Percentiles rank a stretch among this genome's conserved stretches.
These are phyloP conservation scores for Malassezia equina DNA, from an alignment of 1,284 basidiomycete species.

Conservation along the genomic window DNA sequence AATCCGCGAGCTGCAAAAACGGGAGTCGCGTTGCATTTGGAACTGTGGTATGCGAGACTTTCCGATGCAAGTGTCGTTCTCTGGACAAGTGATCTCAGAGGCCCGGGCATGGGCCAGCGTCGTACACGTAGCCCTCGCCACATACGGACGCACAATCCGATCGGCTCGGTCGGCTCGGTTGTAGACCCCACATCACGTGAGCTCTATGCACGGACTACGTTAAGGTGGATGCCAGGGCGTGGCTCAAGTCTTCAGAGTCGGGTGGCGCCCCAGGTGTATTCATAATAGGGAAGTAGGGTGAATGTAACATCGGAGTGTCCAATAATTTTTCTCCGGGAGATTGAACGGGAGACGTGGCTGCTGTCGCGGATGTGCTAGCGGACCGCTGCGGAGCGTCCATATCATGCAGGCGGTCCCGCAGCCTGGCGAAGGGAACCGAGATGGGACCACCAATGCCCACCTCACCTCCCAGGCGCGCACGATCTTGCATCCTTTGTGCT, in stretches of 20 bases:
- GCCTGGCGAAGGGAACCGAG: background rate
- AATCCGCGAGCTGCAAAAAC: background rate
- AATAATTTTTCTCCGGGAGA: background rate
- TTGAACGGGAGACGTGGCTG: background rate
- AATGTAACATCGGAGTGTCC: background rate
- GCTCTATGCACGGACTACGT: background rate
- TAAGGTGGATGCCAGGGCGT: background rate
- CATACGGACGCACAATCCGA: background rate
- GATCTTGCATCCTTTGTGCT: conserved; percentile 36
- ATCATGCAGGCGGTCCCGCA: background rate
- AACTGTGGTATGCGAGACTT: background rate
- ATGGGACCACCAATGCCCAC: conserved; percentile 30
- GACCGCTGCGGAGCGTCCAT: background rate
- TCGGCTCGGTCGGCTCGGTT: background rate
- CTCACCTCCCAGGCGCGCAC: conserved; percentile 35
- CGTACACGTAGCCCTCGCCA: background rate
- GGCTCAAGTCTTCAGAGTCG: background rate
- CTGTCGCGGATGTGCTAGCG: conserved; percentile 7
- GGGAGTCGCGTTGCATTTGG: background rate
- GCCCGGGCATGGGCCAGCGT: background rate
- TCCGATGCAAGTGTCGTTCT: background rate
- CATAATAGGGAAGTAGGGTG: background rate
- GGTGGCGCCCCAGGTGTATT: background rate
- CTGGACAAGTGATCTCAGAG: background rate
- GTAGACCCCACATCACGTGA: background rate